A percentile compares a stretch with the other conserved stretches of the same genome.
Conservation (phyloP, 257 asterid genomes). For the Rhazya stricta region DNA sequence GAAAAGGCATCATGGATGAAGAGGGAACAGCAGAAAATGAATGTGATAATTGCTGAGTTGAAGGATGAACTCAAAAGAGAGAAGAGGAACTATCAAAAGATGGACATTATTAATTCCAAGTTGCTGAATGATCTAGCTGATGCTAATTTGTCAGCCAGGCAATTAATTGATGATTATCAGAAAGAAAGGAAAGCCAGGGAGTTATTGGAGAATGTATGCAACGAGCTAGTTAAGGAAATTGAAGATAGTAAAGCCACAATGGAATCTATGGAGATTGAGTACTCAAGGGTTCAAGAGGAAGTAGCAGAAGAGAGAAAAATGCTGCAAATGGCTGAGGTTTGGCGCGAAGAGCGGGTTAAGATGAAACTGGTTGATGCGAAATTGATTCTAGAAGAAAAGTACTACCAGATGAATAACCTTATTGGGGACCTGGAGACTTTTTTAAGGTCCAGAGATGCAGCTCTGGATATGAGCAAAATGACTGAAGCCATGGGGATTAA, state of each 20-base stretch:
- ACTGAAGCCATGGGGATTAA: slow-evolving; percentile 12
- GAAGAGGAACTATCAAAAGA: slow-evolving; percentile 19
- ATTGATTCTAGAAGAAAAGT: slow-evolving; percentile 45
- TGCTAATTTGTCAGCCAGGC: slow-evolving; percentile 31
- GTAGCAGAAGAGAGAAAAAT: slow-evolving; percentile 46
- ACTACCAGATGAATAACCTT: slow-evolving; percentile 28
- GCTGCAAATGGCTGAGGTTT: slow-evolving; percentile 50
- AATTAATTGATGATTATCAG: slow-evolving; percentile 16
- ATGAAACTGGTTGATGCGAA: slow-evolving; percentile 52
- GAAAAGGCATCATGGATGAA: slow-evolving; percentile 29
- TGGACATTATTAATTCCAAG: slow-evolving; percentile 31
- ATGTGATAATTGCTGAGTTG: slow-evolving; percentile 21
- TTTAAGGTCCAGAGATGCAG: slow-evolving; percentile 19
- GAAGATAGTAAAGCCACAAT: slow-evolving; percentile 34
- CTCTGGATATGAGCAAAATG: slow-evolving; percentile 5
- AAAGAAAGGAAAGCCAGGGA: slow-evolving; percentile 41
- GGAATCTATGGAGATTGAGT: slow-evolving; percentile 29
- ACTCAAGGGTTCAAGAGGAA: slow-evolving; percentile 27
- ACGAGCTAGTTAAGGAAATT: slow-evolving; percentile 31
- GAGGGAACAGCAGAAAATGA: slow-evolving; percentile 20
- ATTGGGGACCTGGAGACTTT: slow-evolving; percentile 32
- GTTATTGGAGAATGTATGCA: slow-evolving; percentile 32
- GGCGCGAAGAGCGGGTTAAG: slow-evolving; percentile 54
- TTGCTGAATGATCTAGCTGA: slow-evolving; percentile 37
- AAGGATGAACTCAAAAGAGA: slow-evolving; percentile 31